Conservation (phyloP, 371 early-diverging fungal genomes). For the Scutellospora calospora region DNA sequence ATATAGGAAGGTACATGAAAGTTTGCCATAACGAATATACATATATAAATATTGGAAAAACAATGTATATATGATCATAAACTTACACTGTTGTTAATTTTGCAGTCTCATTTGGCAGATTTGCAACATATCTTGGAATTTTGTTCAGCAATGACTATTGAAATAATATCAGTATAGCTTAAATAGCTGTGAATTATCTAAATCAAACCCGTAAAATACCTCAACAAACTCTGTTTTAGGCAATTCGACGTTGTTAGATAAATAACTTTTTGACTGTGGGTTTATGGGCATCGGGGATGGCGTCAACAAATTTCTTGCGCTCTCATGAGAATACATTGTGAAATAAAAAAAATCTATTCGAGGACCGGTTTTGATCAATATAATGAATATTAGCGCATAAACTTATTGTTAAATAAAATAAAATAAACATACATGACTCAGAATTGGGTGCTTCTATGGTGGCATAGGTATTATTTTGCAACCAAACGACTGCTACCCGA, state of each 20-base stretch:
- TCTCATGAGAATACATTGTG: slow-evolving; percentile 3
- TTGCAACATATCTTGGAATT: not conserved
- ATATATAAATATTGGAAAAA: no score
- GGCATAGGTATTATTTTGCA: slow-evolving; percentile 10
- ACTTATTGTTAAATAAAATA: not conserved
- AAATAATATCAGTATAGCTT: no score
- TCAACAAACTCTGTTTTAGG: slow-evolving; percentile 27
- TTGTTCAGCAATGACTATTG: not conserved
- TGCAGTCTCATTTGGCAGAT: slow-evolving; percentile 14
- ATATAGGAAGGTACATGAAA: not conserved
- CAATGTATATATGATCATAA: no score
- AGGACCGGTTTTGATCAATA: not conserved
- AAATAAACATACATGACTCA: slow-evolving; percentile 13
- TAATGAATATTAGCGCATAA: no score
- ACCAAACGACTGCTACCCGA: slow-evolving; percentile 11
- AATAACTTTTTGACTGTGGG: not conserved
- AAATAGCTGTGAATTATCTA: no score
- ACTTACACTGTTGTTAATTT: slow-evolving; percentile 27
- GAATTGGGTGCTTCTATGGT: not conserved
- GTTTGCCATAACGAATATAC: no score
- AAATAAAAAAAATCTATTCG: slow-evolving; percentile 16
- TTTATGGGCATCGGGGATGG: not conserved
- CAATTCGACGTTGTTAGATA: slow-evolving; percentile 6
- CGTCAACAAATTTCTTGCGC: not conserved
- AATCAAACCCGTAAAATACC: not conserved